Evolutionary conservation across 2,329 filamentous ascomycete species (phyloP), one percentile per base, ranked within the genome.

Genomic region (Aspergillus phoenicis): DNA sequence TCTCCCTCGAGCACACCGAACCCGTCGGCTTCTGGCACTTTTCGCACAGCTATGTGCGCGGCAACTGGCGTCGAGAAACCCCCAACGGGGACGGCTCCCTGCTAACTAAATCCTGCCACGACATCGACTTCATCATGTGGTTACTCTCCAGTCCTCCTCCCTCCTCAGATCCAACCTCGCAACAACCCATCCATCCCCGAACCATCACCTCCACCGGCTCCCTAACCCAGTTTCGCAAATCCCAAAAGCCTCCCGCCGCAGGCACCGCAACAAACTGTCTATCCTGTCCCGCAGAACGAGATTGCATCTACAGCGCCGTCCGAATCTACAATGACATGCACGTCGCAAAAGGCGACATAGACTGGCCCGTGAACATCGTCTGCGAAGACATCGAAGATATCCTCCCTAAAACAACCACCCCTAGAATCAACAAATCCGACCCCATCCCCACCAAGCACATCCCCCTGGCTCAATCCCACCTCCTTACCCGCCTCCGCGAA

Each of bases 21-120:
- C 95, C 95, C 0, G 89, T 99, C 0, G 95, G 95, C 0, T 96
- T 90, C 88, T 98, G 93, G 91, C 95, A 98, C 75, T 98, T 96
- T 73, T 84, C 90, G 0, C 93, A 97, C 75, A 92, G 89, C 45
- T 97, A 94, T 69, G 94, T 98, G 38, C 86, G 87, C 49, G 95
- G 95, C 15, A 97, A 98, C 77, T 98, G 95, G 95, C 87, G 94
- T 5, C 91, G 91, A 64, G 87, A 91, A 66, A 89, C 87, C 0
- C 22, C 89, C 81, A 5, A 88, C 85, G n/a, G 93, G 85, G 24
- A 94, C 89, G 6, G 79, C 2, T 94, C 91, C 1, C 82, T 99
- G 1, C 83, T 99, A 30, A 97, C 94, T 2, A 99, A 98, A 78
- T 96, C 91, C 61, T 98, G 95, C 68, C 95, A 99, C 71, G 95